Evolutionary conservation across 106 monocot genomes (phyloP), one percentile per base, ranked within the genome.

Genomic region (Platanthera guangdongensis): DNA sequence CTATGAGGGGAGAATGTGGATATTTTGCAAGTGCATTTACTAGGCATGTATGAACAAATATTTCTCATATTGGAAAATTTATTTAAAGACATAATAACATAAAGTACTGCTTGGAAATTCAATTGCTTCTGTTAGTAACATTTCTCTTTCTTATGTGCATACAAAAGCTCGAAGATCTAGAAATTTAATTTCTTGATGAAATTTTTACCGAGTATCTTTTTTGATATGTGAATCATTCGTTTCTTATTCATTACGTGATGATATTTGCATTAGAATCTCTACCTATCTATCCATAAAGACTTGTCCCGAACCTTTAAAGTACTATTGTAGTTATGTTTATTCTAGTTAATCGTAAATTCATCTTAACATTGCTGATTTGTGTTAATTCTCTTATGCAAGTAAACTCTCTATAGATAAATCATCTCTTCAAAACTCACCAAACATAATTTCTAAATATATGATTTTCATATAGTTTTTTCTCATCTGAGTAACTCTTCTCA

Each of bases 11-110:
- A 62, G n/a, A 91, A 55, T 91, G 91, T 86, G 88, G 74, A 78
- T 88, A 91, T 67, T 91, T 91, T 86, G 91, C 91, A 68, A 91
- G 91, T 80, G 91, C 91, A 52, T 91, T 84, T 72, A 86, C 91
- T 15, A 91, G 91, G 91, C 85, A 82, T 71, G 25, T 19, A 32
- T 13, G 15, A 28, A 19, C 9, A 21, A 63, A 45, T 52, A 54
- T 11, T 57, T 57, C 19, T 15, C 14, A 54, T n/a, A 16, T 54
- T 55, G 47, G 47, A 15, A 47, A 47, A 8, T 70, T 68, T 10
- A 45, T 12, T 47, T 13, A 2, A 2, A 15, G 46, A 15, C 10
- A n/a, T n/a, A 47, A 25, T 32, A 47, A 8, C 68, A 68, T 47
- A 47, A 45, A 25, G 25, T 25, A 32, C 46, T 45, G 14, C 46